Evolutionary conservation across 78 protist species (phyloP), one percentile per base, ranked within the genome.

Genomic region (Dictyostelium capitatum): DNA sequence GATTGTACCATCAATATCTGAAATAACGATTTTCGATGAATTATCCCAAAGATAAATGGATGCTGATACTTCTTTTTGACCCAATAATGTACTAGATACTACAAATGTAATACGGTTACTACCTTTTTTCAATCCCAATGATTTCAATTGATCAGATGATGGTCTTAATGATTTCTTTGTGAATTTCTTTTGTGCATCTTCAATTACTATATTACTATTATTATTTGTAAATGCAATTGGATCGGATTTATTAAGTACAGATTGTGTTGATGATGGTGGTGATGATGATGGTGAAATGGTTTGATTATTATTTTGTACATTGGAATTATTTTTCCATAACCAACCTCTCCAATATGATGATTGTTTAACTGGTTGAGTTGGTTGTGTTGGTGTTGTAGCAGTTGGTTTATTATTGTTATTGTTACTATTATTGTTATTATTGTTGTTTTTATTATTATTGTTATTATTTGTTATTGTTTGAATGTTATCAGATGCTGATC

Each of bases 1-100:
- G 93, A 98, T 97, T 47, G 99, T 98, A n/a, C 99, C 99, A 89
- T 98, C 99, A 15, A 98, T 96, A 90, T 98, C 99, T 1, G 97
- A 89, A 37, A 98, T 89, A 48, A 98, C 98, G 53, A 98, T 79
- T 92, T 97, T 96, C 56, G 89, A 67, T 30, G 47, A 20, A 47
- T 48, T 64, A 3, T 28, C 28, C 98, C 98, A 97, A 46, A 97
- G 75, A 80, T 70, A 98, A 53, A 98, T 74, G 5, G 83, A 90
- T 4, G 83, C 81, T 43, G 77, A 54, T 19, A 97, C 93, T 3
- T 62, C 82, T 47, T 91, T 90, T 32, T 57, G 46, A 41, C 98
- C 98, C 19, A 89, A 98, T 32, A 96, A 80, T 48, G 64, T 54
- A 19, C 95, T 89, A n/a, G 79, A 7, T 30, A 98, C 98, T 17